Evolutionary conservation across 306 rosid genomes (phyloP).

Genomic region (Glycine latifolia): DNA sequence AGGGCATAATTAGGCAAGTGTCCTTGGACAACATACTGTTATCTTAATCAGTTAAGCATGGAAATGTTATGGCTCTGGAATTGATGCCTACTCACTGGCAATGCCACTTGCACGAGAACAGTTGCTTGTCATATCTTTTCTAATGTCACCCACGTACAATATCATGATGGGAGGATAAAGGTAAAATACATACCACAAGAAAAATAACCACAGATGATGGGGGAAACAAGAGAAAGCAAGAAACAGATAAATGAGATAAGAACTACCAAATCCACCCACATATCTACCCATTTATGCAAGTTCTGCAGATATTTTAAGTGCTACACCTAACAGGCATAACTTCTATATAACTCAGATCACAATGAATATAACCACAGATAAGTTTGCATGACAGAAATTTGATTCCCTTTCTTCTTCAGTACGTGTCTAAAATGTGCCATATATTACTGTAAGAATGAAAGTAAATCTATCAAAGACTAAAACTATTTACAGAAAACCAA

Average conservation of each 20-base stretch:
- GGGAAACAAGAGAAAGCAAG: too few relatives aligned
- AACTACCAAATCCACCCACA: slow-evolving; percentile 8
- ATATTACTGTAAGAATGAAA: slow-evolving; percentile 45
- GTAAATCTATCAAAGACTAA: slow-evolving; percentile 40
- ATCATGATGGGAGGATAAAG: background rate
- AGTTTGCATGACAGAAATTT: slow-evolving; percentile 34
- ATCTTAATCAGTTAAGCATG: background rate
- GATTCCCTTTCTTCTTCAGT: slow-evolving; percentile 45
- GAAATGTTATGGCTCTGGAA: background rate
- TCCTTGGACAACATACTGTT: slow-evolving; percentile 10
- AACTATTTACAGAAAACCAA: slow-evolving; percentile 55
- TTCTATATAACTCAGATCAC: slow-evolving; percentile 8
- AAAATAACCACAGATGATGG: background rate
- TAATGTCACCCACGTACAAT: background rate
- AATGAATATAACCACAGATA: background rate
- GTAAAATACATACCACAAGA: background rate
- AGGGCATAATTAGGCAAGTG: background rate
- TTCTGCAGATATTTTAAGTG: background rate
- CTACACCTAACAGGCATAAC: background rate
- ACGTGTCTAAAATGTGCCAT: slow-evolving; percentile 36
- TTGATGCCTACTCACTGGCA: slow-evolving; percentile 1
- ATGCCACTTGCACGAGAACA: background rate
- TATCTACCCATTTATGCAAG: background rate
- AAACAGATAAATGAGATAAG: background rate
- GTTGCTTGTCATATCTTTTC: slow-evolving; percentile 17